Evolutionary conservation across 257 asterid species (phyloP).

Genomic region (Lycium ferocissimum): DNA sequence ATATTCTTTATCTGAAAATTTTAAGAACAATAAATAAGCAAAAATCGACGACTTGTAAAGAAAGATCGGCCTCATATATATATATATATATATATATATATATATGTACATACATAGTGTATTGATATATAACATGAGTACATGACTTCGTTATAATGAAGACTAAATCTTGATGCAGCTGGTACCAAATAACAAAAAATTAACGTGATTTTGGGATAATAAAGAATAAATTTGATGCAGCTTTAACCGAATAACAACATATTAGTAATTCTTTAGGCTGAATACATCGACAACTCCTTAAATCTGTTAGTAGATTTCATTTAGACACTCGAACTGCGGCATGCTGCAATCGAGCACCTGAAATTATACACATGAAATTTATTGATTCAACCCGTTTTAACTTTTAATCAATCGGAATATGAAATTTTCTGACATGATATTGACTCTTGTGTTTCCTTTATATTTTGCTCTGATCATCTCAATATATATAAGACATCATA

Average conservation of each 20-base stretch:
- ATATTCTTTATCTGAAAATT: conserved; percentile 55
- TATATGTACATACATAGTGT: neutral
- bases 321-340: no score
- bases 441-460: no score
- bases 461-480: no score
- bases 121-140: neutral
- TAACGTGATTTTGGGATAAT: no score
- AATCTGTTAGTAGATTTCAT: no score
- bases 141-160: neutral
- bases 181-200: neutral
- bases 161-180: neutral
- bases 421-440: no score
- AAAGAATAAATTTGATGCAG: neutral
- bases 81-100: neutral
- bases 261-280: neutral
- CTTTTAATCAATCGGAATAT: no score
- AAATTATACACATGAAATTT: no score
- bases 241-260: neutral
- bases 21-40: neutral
- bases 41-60: conserved; percentile 12
- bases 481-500: no score
- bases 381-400: no score
- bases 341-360: no score
- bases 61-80: neutral
- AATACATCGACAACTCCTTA: no score